These are phyloP conservation scores for Candida hispaniensis DNA, from an alignment of 805 yeast species.

Conservation along the genomic window DNA sequence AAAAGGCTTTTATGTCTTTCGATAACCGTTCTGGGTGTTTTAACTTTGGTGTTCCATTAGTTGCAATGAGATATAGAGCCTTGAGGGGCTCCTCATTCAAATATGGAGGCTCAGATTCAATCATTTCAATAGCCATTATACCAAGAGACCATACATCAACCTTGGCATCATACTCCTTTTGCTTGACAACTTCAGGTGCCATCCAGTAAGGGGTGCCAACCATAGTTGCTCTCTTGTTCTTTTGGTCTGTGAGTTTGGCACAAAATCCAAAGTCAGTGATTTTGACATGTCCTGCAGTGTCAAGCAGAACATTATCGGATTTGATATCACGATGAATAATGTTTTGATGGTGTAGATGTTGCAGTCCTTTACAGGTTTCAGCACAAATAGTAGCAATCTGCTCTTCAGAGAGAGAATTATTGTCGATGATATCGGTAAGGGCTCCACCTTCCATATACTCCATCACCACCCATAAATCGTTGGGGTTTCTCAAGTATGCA, in stretches of 20 bases:
- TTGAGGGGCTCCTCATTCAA: conserved; percentile 68
- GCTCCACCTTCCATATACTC: conserved; percentile 99
- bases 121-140: conserved; percentile 80
- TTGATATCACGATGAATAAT: conserved; percentile 96
- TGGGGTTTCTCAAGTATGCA: conserved; percentile 55
- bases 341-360: conserved; percentile 82
- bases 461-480: conserved; percentile 92
- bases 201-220: conserved; percentile 87
- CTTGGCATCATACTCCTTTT: conserved; percentile 70
- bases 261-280: conserved; percentile 90
- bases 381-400: conserved; percentile 88
- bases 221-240: conserved; percentile 71
- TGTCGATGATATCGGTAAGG: conserved; percentile 87
- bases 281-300: conserved; percentile 74
- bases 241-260: conserved; percentile 65
- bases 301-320: conserved; percentile 85
- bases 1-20: conserved; percentile 68
- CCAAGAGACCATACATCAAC: conserved; percentile 80
- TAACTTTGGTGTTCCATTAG: conserved; percentile 71
- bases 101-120: conserved; percentile 78
- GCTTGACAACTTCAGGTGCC: conserved; percentile 81
- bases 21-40: conserved; percentile 61
- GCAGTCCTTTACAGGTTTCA: conserved; percentile 85
- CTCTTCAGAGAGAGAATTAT: conserved; percentile 68
- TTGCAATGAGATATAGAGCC: conserved; percentile 66